Base-by-base conservation (phyloP, 441 rosid genomes). In the Melastoma candidum region DNA sequence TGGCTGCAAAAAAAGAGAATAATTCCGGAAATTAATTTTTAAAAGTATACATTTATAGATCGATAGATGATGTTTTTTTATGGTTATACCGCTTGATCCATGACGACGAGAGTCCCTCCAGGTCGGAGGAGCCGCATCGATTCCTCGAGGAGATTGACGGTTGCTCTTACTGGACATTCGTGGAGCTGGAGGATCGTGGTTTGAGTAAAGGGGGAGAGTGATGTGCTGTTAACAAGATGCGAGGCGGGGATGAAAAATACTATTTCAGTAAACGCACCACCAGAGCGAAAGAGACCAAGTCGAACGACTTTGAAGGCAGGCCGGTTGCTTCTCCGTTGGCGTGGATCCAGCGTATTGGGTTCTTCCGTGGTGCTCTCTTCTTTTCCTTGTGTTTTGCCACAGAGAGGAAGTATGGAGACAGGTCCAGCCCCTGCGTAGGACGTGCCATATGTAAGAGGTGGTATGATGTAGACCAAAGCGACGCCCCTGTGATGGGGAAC, bases 251-350 rank as follows among this genome's bases (percentile, higher is more conserved):
- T 17, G 22, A 17, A 17, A 17, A 17, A 17, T 17, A 17, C 22
- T 17, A 17, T 17, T 17, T 17, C 22, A 17, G 8, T 32, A 32
- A 4, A 2, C 41, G 36, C 66, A 81, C 87, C 80, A 81, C 76
- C 54, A 36, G 26, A 29, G 79, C 54, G 46, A 81, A 46, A 36
- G 84, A 74, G 60, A 78, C 68, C 46, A 78, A 58, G 61, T 78
- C 84, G 53, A 67, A 78, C 25, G 84, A 81, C 51, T 73, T 58
- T 25, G 80, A 60, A 26, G 82, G 77, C 70, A 81, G 60, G 73
- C 84, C 87, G 24, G 80, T 71, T 46, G 74, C 69, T 66, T 81
- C 87, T 26, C 82, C 87, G 39, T 67, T 75, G 48, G 81, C 84
- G 56, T 81, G 87, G 48, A 71, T 43, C 87, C 87, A 78, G 32